Percentiles rank a stretch among this genome's conserved stretches.
Evolutionary conservation across 148 eudicot genomes (phyloP).

Genomic region (Silene uniflora): DNA sequence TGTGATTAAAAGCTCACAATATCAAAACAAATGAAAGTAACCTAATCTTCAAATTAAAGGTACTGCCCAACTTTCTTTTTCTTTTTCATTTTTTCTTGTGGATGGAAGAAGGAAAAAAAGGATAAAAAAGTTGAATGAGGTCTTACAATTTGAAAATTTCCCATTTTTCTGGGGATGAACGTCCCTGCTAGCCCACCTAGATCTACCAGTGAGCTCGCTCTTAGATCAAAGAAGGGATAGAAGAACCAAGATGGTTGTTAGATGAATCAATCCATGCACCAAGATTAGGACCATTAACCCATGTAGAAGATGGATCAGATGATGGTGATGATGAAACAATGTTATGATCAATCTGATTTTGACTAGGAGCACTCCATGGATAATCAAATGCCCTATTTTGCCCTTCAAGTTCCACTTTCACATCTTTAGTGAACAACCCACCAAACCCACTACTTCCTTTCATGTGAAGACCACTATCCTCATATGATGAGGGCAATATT

Average conservation of each 20-base stretch:
- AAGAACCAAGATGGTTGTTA: constrained; percentile 42
- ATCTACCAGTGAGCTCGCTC: too few species aligned
- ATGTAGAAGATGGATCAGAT: constrained; percentile 42
- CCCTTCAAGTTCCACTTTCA: constrained; percentile 38
- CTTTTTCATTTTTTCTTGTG: too few species aligned
- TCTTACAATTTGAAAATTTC: too few species aligned
- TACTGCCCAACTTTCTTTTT: constrained; percentile 7
- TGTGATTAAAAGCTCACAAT: constrained; percentile 25
- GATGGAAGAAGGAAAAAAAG: neutral
- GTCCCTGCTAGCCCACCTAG: too few species aligned
- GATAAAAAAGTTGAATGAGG: neutral
- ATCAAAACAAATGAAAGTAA: constrained; percentile 7
- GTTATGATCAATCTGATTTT: constrained; percentile 32
- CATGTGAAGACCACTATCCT: constrained; percentile 30
- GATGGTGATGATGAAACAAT: constrained; percentile 24
- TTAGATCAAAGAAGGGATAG: constrained; percentile 68
- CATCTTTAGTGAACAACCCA: constrained; percentile 29
- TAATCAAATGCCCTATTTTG: constrained; percentile 30
- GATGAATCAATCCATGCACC: constrained; percentile 70
- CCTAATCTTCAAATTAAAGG: neutral
- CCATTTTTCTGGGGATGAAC: too few species aligned
- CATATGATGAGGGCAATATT: constrained; percentile 44
- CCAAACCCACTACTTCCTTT: constrained; percentile 9
- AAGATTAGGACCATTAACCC: constrained; percentile 37
- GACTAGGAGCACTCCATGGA: constrained; percentile 19